Evolutionary conservation across 1,139 yeast species (phyloP).

Genomic region (Suhomyces atakaporum): DNA sequence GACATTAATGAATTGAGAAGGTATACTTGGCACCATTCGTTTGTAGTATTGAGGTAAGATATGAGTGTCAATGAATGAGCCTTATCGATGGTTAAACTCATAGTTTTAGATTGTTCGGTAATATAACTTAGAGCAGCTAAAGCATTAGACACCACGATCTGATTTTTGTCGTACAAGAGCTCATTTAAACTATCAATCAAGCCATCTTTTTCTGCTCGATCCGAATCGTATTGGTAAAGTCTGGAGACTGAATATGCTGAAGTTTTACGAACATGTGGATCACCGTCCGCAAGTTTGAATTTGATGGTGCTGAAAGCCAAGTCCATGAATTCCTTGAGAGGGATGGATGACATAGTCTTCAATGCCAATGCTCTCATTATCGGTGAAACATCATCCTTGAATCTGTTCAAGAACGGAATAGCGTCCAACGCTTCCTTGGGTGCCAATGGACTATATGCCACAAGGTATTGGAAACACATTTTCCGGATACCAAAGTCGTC

Average conservation of each 20-base stretch:
- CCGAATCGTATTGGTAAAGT: constrained; percentile 59
- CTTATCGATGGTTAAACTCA: constrained; percentile 58
- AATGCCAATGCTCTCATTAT: constrained; percentile 54
- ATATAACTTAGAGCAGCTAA: constrained; percentile 68
- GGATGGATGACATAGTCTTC: constrained; percentile 63
- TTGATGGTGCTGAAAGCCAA: constrained; percentile 26
- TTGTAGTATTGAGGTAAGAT: constrained; percentile 51
- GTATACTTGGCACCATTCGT: constrained; percentile 82
- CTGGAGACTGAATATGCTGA: constrained; percentile 74
- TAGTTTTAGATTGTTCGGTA: constrained; percentile 54
- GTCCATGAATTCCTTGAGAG: constrained; percentile 53
- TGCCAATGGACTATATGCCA: constrained; percentile 55
- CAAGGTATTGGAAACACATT: constrained; percentile 62
- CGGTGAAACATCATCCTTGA: constrained; percentile 42
- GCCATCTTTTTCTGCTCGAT: constrained; percentile 44
- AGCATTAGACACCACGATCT: constrained; percentile 71
- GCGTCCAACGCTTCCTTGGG: constrained; percentile 59
- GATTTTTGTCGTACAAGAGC: constrained; percentile 57
- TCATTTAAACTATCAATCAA: constrained; percentile 59
- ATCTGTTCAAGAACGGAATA: constrained; percentile 56
- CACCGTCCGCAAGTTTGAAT: constrained; percentile 50
- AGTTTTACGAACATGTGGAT: constrained; percentile 64
- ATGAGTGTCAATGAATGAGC: constrained; percentile 57
- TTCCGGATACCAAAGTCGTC: constrained; percentile 75
- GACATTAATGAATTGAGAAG: constrained; percentile 69